These are phyloP conservation scores for Baorangia bicolor DNA, from an alignment of 768 basidiomycete species.

Conservation along the genomic window DNA sequence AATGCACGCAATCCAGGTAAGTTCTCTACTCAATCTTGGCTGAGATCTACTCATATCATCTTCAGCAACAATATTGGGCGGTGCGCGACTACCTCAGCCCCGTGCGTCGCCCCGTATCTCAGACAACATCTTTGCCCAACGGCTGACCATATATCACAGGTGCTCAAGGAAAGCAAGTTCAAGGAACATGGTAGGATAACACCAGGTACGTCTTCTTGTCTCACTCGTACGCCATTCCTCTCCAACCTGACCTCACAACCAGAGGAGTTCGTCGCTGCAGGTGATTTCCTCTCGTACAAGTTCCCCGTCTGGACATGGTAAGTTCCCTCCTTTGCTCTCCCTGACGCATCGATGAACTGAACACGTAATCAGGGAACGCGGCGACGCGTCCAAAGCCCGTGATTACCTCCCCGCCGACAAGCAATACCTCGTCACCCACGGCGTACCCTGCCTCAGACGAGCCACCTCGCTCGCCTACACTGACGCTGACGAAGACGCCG, in stretches of 20 bases:
- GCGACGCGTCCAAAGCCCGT: conserved; percentile 78
- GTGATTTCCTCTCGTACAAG: conserved; percentile 97
- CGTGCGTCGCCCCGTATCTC: conserved; percentile 45
- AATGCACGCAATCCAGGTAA: too few relatives aligned
- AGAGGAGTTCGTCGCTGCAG: conserved; percentile 99
- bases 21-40: too few relatives aligned
- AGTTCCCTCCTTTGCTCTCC: conserved; percentile 24
- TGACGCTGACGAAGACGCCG: conserved; percentile 94
- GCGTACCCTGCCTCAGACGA: conserved; percentile 94
- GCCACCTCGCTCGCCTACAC: conserved; percentile 92
- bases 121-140: conserved; percentile 21
- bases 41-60: neutral
- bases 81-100: conserved; percentile 93
- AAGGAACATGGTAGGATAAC: conserved; percentile 97
- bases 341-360: neutral
- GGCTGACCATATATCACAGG: conserved; percentile 49
- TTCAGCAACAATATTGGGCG: conserved; percentile 88
- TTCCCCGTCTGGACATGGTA: conserved; percentile 98
- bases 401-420: conserved; percentile 96
- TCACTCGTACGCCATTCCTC: neutral
- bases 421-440: conserved; percentile 93
- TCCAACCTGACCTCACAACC: conserved; percentile 12
- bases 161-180: conserved; percentile 97
- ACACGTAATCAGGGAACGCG: conserved; percentile 72
- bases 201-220: conserved; percentile 57